Evolutionary conservation across 768 basidiomycete genomes (phyloP), one percentile per base, ranked within the genome.

Genomic region (Cyclocybe aegerita): DNA sequence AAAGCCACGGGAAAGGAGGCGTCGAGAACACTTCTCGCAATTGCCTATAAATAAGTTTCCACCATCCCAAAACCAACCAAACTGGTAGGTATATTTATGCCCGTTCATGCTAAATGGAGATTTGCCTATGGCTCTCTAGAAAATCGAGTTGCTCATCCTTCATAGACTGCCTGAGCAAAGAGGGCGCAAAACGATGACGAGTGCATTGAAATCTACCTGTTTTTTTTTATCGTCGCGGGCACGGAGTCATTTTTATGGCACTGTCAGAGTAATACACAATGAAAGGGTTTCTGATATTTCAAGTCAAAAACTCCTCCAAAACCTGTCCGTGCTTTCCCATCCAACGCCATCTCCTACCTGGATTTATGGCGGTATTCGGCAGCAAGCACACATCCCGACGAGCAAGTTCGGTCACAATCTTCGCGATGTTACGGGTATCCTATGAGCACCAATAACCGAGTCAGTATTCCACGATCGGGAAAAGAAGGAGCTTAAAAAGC

Each of bases 341-440:
- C 92, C 92, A 93, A 10, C 70, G 70, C 91, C 89, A 94, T 46
- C 86, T 78, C 43, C 80, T 75, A 54, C 78, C 75, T 35, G 82
- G 79, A 60, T 80, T 74, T 58, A 92, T 80, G n/a, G 72, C 55
- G 7, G 82, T 83, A 61, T 95, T 97, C 15, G 92, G 82, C 53
- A 81, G 75, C 54, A 98, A 73, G 50, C 76, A 70, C 31, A 88
- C 72, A 29, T 85, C 85, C 47, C 81, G 79, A 48, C 79, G 69
- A 9, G 86, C 86, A n/a, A 98, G 81, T 60, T 92, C 88, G 43
- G 80, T 70, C 36, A 96, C 65, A 53, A 99, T 84, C 32, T 90
- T 82, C 9, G 90, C 79, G 49, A 98, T 81, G 66, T 99, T 99
- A 30, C 90, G 86, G 33, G 90, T 80, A 69, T 99, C 94, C 93